Evolutionary conservation across 2,329 filamentous ascomycete species (phyloP).

Genomic region (Zymoseptoria tritici): DNA sequence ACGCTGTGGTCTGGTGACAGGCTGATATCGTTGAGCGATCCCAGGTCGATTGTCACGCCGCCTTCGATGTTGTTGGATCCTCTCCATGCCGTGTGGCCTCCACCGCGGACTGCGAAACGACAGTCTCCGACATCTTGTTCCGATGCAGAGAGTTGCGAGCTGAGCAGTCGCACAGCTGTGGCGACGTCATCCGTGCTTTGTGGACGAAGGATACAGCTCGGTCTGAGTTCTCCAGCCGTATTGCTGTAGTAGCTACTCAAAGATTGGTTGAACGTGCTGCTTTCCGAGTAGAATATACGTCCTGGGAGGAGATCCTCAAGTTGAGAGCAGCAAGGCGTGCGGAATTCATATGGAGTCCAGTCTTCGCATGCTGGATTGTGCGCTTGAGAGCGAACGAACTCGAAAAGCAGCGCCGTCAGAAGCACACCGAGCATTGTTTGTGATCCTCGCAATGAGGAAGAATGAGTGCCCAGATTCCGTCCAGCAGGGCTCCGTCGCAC

Average conservation of each 20-base stretch:
- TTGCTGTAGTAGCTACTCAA: not conserved
- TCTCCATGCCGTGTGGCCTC: not conserved
- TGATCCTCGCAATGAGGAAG: too few species aligned
- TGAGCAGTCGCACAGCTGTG: not conserved
- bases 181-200: not conserved
- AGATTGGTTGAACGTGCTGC: not conserved
- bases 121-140: not conserved
- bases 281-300: not conserved
- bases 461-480: too few species aligned
- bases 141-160: not conserved
- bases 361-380: too few species aligned
- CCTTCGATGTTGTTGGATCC: conserved; percentile 9
- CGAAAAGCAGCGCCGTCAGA: too few species aligned
- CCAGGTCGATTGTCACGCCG: conserved; percentile 38
- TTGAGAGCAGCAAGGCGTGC: too few species aligned
- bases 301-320: too few species aligned
- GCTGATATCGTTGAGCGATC: conserved; percentile 31
- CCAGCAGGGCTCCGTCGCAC: too few species aligned
- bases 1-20: conserved; percentile 29
- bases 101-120: not conserved
- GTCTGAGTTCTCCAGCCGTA: not conserved
- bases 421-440: too few species aligned
- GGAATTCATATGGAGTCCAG: too few species aligned
- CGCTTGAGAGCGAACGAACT: too few species aligned
- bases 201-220: not conserved